These are phyloP conservation scores for Podila epicladia DNA, from an alignment of 192 early-diverging fungal genomes.

Conservation along the genomic window DNA sequence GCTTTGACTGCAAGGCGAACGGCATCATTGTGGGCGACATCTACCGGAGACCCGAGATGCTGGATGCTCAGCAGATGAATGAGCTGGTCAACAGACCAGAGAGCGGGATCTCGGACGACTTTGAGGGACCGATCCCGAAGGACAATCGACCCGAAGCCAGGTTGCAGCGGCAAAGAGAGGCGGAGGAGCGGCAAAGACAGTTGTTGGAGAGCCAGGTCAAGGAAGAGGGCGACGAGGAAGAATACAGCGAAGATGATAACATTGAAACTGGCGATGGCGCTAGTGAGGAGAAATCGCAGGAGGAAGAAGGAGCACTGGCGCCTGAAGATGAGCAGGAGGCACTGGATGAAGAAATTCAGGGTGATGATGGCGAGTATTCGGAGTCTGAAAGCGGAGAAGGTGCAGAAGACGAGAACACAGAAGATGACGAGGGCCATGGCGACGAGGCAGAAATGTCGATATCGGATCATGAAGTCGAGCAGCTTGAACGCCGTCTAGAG, in stretches of 20 bases:
- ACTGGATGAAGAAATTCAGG: neutral
- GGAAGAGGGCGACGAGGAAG: neutral
- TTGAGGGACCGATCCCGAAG: constrained; percentile 12
- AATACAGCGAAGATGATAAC: constrained; percentile 2
- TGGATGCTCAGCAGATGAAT: constrained; percentile 49
- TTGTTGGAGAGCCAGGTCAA: neutral
- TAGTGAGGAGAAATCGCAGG: constrained; percentile 1
- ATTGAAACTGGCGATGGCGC: neutral
- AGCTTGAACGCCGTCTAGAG: constrained; percentile 38
- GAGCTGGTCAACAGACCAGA: constrained; percentile 37
- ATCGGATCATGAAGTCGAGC: constrained; percentile 33
- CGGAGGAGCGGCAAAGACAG: neutral
- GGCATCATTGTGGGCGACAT: constrained; percentile 47
- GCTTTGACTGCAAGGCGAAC: constrained; percentile 59
- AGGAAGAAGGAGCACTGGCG: neutral
- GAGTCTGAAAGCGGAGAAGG: neutral
- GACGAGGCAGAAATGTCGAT: constrained; percentile 40
- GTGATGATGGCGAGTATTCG: neutral
- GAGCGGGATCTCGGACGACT: constrained; percentile 14
- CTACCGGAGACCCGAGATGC: constrained; percentile 42
- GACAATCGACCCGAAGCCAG: constrained; percentile 34
- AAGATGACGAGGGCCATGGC: constrained; percentile 4
- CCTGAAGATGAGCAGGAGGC: constrained; percentile 3
- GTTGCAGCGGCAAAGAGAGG: constrained; percentile 1
- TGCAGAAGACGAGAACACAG: constrained; percentile 6